A percentile compares a stretch with the other conserved stretches of the same genome.
Evolutionary conservation across 208 protist species (phyloP).

Genomic region (Crithidia bombi): DNA sequence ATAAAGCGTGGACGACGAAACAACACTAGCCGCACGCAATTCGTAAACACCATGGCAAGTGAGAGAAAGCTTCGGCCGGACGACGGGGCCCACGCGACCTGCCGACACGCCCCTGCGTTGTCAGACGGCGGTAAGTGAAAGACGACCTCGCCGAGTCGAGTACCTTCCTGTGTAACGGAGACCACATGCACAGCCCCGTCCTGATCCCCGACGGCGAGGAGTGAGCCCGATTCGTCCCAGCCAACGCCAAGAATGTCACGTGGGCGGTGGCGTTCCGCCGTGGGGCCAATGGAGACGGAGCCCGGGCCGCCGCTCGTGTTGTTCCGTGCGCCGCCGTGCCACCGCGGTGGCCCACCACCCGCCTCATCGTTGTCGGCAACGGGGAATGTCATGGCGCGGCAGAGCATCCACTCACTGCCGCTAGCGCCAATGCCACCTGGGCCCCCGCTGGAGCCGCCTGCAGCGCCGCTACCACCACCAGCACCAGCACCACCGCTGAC

Average conservation of each 20-base stretch:
- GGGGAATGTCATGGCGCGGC: constrained; percentile 16
- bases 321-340: not conserved
- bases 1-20: constrained; percentile 66
- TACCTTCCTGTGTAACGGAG: constrained; percentile 43
- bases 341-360: not conserved
- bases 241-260: constrained; percentile 51
- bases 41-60: constrained; percentile 60
- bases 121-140: constrained; percentile 23
- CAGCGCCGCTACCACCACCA: not conserved
- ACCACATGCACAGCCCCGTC: constrained; percentile 62
- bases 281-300: not conserved
- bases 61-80: constrained; percentile 82
- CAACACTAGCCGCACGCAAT: constrained; percentile 57
- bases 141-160: constrained; percentile 34
- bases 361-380: constrained; percentile 14
- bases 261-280: constrained; percentile 12
- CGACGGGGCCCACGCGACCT: constrained; percentile 76
- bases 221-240: constrained; percentile 71
- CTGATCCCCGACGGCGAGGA: constrained; percentile 65
- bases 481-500: not conserved
- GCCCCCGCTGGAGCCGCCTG: not conserved
- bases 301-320: not conserved
- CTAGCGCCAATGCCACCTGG: not conserved
- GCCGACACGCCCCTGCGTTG: constrained; percentile 31
- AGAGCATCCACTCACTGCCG: constrained; percentile 32